Conservation (phyloP, 768 basidiomycete species). For the Butyriboletus loyo region DNA sequence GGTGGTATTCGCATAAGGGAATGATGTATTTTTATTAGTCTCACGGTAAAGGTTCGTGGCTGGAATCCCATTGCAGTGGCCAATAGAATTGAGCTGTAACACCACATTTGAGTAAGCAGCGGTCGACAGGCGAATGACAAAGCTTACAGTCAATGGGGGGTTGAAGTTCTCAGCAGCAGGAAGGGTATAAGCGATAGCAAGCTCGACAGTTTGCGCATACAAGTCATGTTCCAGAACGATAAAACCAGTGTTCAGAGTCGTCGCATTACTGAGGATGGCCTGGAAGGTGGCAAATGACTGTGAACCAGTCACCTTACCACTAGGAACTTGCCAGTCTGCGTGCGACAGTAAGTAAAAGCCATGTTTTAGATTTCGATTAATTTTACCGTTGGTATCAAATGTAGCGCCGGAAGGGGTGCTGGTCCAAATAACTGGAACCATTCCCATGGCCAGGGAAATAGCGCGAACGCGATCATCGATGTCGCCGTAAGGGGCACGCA, state of each 20-base stretch:
- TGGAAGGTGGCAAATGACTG: slow-evolving; percentile 68
- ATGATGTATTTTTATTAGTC: slow-evolving; percentile 67
- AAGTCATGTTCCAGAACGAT: slow-evolving; percentile 89
- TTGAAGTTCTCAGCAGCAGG: slow-evolving; percentile 66
- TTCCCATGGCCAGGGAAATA: slow-evolving; percentile 86
- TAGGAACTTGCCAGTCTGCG: slow-evolving; percentile 84
- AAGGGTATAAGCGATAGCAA: slow-evolving; percentile 85
- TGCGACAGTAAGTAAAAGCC: slow-evolving; percentile 11
- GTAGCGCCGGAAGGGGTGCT: slow-evolving; percentile 47
- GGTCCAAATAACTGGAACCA: slow-evolving; percentile 91
- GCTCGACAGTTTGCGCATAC: slow-evolving; percentile 79
- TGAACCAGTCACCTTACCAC: slow-evolving; percentile 64
- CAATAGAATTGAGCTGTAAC: slow-evolving; percentile 66
- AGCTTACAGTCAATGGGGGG: slow-evolving; percentile 61
- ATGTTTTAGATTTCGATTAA: neutral
- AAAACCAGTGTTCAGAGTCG: slow-evolving; percentile 65
- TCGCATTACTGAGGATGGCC: slow-evolving; percentile 67
- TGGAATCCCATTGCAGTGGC: slow-evolving; percentile 67
- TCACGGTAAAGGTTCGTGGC: slow-evolving; percentile 77
- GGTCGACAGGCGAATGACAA: neutral
- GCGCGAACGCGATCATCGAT: slow-evolving; percentile 93
- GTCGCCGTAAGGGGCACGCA: slow-evolving; percentile 83
- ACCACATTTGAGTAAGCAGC: neutral
- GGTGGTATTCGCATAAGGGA: slow-evolving; percentile 50
- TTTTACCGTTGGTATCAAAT: slow-evolving; percentile 72